These are phyloP conservation scores for Suillus clintonianus DNA, from an alignment of 768 basidiomycete genomes.

Conservation along the genomic window DNA sequence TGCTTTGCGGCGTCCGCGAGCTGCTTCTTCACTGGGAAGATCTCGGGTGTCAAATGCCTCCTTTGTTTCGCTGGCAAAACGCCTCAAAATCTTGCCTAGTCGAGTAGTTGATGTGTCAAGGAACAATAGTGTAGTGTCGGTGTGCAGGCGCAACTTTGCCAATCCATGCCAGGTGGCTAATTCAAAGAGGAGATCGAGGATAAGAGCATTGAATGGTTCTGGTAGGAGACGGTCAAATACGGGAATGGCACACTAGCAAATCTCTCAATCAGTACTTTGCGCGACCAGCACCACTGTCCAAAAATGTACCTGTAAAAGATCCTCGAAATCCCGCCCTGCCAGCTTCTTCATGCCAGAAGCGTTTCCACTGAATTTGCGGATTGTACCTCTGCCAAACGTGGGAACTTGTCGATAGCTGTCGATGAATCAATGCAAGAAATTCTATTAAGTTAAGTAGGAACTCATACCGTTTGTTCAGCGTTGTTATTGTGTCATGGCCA, in stretches of 20 bases:
- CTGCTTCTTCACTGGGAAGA: slow-evolving; percentile 33
- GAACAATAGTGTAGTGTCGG: slow-evolving; percentile 6
- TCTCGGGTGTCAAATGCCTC: slow-evolving; percentile 31
- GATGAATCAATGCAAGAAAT: not conserved
- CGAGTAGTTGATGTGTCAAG: slow-evolving; percentile 18
- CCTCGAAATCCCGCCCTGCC: too few relatives aligned
- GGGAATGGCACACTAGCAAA: slow-evolving; percentile 13
- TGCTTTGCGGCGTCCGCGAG: slow-evolving; percentile 14
- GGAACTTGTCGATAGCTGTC: slow-evolving; percentile 30
- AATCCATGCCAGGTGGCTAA: slow-evolving; percentile 19
- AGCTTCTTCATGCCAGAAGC: slow-evolving; percentile 35
- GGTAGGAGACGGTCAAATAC: slow-evolving; percentile 17
- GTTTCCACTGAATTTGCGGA: slow-evolving; percentile 31
- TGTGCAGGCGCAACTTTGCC: slow-evolving; percentile 19
- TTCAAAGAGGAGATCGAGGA: slow-evolving; percentile 16
- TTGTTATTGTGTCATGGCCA: too few relatives aligned
- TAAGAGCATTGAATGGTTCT: slow-evolving; percentile 6
- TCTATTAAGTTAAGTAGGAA: too few relatives aligned
- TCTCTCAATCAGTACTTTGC: too few relatives aligned
- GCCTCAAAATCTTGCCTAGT: slow-evolving; percentile 23
- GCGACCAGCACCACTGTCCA: too few relatives aligned
- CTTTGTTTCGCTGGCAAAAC: slow-evolving; percentile 25
- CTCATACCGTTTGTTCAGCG: too few relatives aligned
- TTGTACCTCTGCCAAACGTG: slow-evolving; percentile 32
- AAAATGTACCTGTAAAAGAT: slow-evolving; percentile 31